These are phyloP conservation scores for Haplographium delicatum DNA, from an alignment of 495 filamentous ascomycete genomes.

Conservation along the genomic window DNA sequence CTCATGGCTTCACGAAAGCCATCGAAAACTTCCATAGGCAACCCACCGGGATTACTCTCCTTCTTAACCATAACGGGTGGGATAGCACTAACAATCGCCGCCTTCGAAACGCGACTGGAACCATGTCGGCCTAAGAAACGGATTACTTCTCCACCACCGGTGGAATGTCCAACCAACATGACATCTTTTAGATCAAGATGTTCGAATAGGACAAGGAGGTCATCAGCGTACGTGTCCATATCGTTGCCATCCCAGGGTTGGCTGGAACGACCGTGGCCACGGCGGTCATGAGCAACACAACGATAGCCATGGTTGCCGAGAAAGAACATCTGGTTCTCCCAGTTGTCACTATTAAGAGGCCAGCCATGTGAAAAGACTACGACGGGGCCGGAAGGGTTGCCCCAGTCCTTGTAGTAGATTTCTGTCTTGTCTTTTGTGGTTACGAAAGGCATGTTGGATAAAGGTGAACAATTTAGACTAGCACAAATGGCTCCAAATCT, in stretches of 20 bases:
- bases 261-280: slow-evolving; percentile 37
- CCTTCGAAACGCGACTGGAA: slow-evolving; percentile 32
- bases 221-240: slow-evolving; percentile 35
- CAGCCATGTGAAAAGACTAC: slow-evolving; percentile 38
- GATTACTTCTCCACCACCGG: slow-evolving; percentile 38
- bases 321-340: slow-evolving; percentile 38
- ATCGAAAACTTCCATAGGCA: slow-evolving; percentile 33
- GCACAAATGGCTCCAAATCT: too few species aligned
- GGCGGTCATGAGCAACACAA: slow-evolving; percentile 38
- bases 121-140: slow-evolving; percentile 33
- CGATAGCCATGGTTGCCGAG: slow-evolving; percentile 34
- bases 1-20: slow-evolving; percentile 32
- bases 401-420: slow-evolving; percentile 40
- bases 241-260: slow-evolving; percentile 39
- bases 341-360: slow-evolving; percentile 39
- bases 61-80: slow-evolving; percentile 35
- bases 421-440: slow-evolving; percentile 30
- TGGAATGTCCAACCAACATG: slow-evolving; percentile 37
- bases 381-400: slow-evolving; percentile 26
- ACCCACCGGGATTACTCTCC: slow-evolving; percentile 29
- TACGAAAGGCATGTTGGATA: slow-evolving; percentile 25
- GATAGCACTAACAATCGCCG: slow-evolving; percentile 34
- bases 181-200: slow-evolving; percentile 31
- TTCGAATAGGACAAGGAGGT: slow-evolving; percentile 33
- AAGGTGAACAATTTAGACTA: too few species aligned